phyloP scores from a whole-genome alignment of 2,329 filamentous ascomycete genomes.

The Verticillium alfalfae region DNA sequence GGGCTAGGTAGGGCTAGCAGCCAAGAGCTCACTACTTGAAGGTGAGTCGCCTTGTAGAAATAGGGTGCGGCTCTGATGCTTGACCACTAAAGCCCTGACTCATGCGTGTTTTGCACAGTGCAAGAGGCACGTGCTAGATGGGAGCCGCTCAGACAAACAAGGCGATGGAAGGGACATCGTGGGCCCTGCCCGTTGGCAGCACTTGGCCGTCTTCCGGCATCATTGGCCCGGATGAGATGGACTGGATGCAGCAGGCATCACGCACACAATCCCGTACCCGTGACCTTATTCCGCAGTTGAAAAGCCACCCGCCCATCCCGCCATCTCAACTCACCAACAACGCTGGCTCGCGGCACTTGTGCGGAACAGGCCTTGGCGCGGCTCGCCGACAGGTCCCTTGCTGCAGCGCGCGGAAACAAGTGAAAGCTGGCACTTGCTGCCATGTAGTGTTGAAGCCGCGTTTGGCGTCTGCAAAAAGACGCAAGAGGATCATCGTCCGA shows the following conservation, averaged over 20 bases:
- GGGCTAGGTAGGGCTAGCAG: too few relatives aligned
- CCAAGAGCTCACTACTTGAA: too few relatives aligned
- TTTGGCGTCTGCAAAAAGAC: too few relatives aligned
- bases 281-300: background rate
- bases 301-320: background rate
- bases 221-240: background rate
- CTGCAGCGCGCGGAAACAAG: background rate
- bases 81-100: background rate
- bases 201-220: background rate
- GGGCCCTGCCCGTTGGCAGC: background rate
- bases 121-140: background rate
- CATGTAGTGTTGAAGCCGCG: too few relatives aligned
- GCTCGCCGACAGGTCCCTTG: background rate
- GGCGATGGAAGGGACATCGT: background rate
- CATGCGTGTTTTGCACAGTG: background rate
- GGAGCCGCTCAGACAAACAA: background rate
- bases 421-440: too few relatives aligned
- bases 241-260: background rate
- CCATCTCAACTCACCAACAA: background rate
- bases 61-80: background rate
- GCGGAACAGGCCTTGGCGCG: background rate
- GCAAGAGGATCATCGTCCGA: background rate
- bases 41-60: too few relatives aligned
- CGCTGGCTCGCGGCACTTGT: background rate
- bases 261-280: background rate